phyloP scores from a whole-genome alignment of 1,284 basidiomycete genomes.

The Thecaphora thlaspeos region DNA sequence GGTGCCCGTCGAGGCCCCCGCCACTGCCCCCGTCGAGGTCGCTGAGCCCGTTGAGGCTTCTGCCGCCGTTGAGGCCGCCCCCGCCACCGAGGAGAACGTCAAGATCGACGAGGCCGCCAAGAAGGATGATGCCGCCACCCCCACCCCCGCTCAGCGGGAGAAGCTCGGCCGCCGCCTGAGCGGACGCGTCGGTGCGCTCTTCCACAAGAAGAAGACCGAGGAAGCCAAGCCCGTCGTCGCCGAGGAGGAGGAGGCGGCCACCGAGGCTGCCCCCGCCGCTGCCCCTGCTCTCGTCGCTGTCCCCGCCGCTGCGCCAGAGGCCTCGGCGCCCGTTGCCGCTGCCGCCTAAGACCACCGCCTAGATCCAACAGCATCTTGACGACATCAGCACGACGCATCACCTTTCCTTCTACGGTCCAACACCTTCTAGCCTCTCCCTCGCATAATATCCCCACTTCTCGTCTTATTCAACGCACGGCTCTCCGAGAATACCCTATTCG shows the following conservation, averaged over 20 bases:
- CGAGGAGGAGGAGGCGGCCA: conserved; percentile 3
- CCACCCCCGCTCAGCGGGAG: conserved; percentile 39
- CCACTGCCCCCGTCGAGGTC: conserved; percentile 16
- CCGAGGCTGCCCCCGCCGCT: conserved; percentile 11
- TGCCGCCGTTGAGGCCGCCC: conserved; percentile 7
- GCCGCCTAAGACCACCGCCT: conserved; percentile 35
- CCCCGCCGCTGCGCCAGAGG: conserved; percentile 26
- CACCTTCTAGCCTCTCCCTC: no score
- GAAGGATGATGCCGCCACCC: conserved; percentile 32
- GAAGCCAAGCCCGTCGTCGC: conserved; percentile 17
- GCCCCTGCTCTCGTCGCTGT: conserved; percentile 10
- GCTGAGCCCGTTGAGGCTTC: conserved; percentile 6
- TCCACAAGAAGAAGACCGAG: conserved; percentile 44
- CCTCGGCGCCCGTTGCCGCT: conserved; percentile 26
- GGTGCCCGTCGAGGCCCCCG: conserved; percentile 12
- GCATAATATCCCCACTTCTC: no score
- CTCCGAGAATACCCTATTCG: no score
- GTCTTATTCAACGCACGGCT: no score
- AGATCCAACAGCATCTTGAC: no score
- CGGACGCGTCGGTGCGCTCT: conserved; percentile 44
- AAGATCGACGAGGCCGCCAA: conserved; percentile 49
- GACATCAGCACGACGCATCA: no score
- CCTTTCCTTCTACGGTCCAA: no score
- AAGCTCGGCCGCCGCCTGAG: conserved; percentile 47
- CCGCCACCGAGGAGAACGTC: conserved; percentile 27